Evolutionary conservation across 2,329 filamentous ascomycete genomes (phyloP), one percentile per base, ranked within the genome.

Genomic region (Diplodia corticola): DNA sequence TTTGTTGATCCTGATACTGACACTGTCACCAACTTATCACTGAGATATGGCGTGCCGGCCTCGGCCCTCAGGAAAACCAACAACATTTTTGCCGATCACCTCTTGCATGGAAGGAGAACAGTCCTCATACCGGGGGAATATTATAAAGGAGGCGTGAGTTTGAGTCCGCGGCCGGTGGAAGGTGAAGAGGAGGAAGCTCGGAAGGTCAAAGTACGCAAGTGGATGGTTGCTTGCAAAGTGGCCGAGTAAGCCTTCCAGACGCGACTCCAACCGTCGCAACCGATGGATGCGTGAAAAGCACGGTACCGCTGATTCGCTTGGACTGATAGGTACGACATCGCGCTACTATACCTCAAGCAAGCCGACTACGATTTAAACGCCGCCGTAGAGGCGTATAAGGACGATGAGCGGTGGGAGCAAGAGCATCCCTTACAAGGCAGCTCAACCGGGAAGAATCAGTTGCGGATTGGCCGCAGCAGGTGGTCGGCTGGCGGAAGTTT

Each of bases 221-320:
- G 89, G 82, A 93, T 93, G 91, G 87, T 92, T 2, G 83, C 84
- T 10, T 66, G 89, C 78, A 94, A 94, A 75, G 89, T 91, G 30
- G 81, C 86, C 26, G 89, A 93, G 81, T 93, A 88, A 79, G 46
- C 55, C 26, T 46, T 51, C n/a, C 24, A 15, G 40, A 15, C 13
- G 35, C 26, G 26, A 55, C 28, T 26, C 5, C 17, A 26, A 37
- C 10, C 3, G 48, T 53, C 17, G 51, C 60, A 53, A 15, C 9
- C 35, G 28, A 22, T 5, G 20, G 22, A 9, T 5, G 37, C 24
- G 33, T 9, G 17, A 15, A 17, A 40, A 35, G 7, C 28, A 13
- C 10, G 13, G 22, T 59, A 24, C 35, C 13, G 37, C 55, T 60
- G 55, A 60, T 26, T 46, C 5, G 37, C 17, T 9, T 7, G 15